Base-by-base conservation (phyloP, 805 yeast species). In the Starmera amethionina region DNA sequence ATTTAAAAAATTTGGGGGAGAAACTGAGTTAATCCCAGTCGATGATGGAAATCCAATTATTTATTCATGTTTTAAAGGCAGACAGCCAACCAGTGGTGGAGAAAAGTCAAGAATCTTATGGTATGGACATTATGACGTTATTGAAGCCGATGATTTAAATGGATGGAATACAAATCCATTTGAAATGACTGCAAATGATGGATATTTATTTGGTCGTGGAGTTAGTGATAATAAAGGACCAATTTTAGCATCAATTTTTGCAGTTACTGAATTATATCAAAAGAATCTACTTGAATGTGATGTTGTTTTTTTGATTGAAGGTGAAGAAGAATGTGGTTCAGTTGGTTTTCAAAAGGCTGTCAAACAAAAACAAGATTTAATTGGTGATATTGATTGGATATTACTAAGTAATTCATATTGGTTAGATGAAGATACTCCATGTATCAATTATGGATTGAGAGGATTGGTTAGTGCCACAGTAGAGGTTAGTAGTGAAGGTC, bases 71-170 rank as follows among this genome's bases (percentile, higher is more conserved):
- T 90, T 90, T 60, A 63, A 64, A 42, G 77, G 76, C 5, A 74
- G 71, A 34, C 29, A 44, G 15, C 9, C 27, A 22, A 22, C 27
- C 27, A 35, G 41, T 14, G 38, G 42, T 9, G 36, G 40, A 3
- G 34, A 42, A 15, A 51, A 51, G 27, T 60, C 76, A 36, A 65
- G 84, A 41, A 68, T 87, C 5, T 58, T 90, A 37, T 90, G 95
- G 82, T 90, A 90, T 59, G 97, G 96, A 1, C 98, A 90, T 65
- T 90, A 93, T 56, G 98, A 90, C 61, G 96, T 90, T 25, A 87
- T 90, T 33, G 84, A 82, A 43, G 94, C 94, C 0, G 73, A 75
- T 30, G 70, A 70, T 38, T 62, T 66, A 18, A 68, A 67, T 6
- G 67, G 67, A 28, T 90, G 97, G 97, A 57, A 66, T 8, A 74